Percentiles rank a stretch among this genome's conserved stretches.
Conservation (phyloP, 306 rosid species). For the Cicer chorassanicum region DNA sequence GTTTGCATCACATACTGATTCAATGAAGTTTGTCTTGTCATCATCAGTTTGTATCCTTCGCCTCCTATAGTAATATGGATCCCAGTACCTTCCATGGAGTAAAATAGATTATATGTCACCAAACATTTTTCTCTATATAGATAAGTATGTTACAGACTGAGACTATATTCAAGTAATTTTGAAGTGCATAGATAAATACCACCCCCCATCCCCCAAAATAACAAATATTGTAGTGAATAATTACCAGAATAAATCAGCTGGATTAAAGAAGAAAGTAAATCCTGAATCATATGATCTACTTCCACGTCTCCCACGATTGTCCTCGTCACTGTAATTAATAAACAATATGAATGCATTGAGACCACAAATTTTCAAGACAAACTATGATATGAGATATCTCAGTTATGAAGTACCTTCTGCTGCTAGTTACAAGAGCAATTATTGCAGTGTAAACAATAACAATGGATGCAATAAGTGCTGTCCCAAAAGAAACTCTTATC, state of each 20-base stretch:
- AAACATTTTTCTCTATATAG: slow-evolving; percentile 38
- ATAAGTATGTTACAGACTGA: slow-evolving; percentile 6
- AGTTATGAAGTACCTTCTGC: slow-evolving; percentile 66
- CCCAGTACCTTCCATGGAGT: slow-evolving; percentile 83
- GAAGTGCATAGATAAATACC: background rate
- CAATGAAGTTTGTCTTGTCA: slow-evolving; percentile 82
- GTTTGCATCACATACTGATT: slow-evolving; percentile 72
- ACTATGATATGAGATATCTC: background rate
- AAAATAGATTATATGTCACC: slow-evolving; percentile 36
- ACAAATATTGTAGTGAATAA: slow-evolving; percentile 8
- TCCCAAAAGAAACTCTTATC: slow-evolving; percentile 95
- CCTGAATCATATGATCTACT: slow-evolving; percentile 87
- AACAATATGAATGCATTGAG: slow-evolving; percentile 40
- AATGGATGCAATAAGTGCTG: slow-evolving; percentile 89
- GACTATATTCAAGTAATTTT: background rate
- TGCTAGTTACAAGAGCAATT: slow-evolving; percentile 82
- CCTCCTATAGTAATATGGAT: slow-evolving; percentile 90
- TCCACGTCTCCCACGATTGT: slow-evolving; percentile 93
- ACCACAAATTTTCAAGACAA: slow-evolving; percentile 24
- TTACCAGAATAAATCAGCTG: slow-evolving; percentile 91
- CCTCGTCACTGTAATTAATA: slow-evolving; percentile 73
- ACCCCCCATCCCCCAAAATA: background rate
- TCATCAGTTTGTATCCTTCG: slow-evolving; percentile 69
- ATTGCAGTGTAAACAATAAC: slow-evolving; percentile 94
- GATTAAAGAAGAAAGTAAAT: slow-evolving; percentile 67